Percentiles rank a stretch among this genome's conserved stretches.
Evolutionary conservation across 805 yeast species (phyloP).

Genomic region (Lipomyces yamanashiensis): DNA sequence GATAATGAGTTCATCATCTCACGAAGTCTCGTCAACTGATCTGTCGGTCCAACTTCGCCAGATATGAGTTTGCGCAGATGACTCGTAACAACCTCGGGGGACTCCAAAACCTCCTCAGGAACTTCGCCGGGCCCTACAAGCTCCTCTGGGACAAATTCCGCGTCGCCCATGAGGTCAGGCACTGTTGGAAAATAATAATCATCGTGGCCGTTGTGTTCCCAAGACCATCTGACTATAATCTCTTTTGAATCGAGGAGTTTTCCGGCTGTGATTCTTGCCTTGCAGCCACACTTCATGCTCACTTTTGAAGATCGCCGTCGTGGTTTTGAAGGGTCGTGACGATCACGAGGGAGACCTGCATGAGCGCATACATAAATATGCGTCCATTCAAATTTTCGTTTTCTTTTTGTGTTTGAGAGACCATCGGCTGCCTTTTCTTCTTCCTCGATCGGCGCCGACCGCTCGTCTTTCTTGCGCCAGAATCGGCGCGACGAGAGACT

Average conservation of each 20-base stretch:
- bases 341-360: conserved; percentile 20
- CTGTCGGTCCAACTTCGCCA: background rate
- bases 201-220: conserved; percentile 19
- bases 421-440: background rate
- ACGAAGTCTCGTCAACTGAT: conserved; percentile 8
- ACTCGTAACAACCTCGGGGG: background rate
- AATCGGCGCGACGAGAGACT: conserved; percentile 9
- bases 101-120: background rate
- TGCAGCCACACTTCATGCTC: conserved; percentile 26
- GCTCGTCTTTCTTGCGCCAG: conserved; percentile 22
- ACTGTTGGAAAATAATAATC: conserved; percentile 4
- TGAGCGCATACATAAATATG: conserved; percentile 23
- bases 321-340: conserved; percentile 28
- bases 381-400: conserved; percentile 52
- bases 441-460: background rate
- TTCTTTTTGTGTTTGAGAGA: background rate
- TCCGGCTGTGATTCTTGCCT: conserved; percentile 16
- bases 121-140: background rate
- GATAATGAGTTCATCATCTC: background rate
- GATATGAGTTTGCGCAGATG: background rate
- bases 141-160: background rate
- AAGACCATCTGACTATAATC: conserved; percentile 17
- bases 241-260: background rate
- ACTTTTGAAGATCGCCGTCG: conserved; percentile 13
- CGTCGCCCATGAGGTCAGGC: background rate